Conservation (phyloP, 805 yeast genomes). For the Metschnikowia orientalis region DNA sequence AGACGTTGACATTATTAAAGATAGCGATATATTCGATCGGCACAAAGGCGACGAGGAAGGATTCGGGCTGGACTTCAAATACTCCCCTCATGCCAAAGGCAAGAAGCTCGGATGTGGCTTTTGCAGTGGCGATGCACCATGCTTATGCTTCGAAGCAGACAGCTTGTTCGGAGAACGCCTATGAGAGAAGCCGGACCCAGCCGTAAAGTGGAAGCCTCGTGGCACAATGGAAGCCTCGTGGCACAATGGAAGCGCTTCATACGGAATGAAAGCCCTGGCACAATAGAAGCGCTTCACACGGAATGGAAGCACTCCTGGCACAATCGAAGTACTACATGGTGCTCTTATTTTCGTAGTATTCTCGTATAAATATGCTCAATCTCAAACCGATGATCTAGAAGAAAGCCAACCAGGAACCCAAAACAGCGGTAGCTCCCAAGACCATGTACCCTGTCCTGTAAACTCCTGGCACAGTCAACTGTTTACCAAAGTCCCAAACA, state of each 20-base stretch:
- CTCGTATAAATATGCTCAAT: too few species aligned
- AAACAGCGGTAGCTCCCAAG: constrained; percentile 54
- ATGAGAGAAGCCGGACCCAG: too few species aligned
- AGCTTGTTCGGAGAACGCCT: constrained; percentile 13
- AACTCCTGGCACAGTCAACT: constrained; percentile 79
- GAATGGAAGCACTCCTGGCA: too few species aligned
- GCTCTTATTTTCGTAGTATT: too few species aligned
- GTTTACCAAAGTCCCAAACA: constrained; percentile 85
- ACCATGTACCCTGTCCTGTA: constrained; percentile 88
- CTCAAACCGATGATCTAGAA: constrained; percentile 24
- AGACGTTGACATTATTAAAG: constrained; percentile 16
- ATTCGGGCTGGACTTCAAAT: constrained; percentile 1
- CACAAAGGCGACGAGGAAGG: constrained; percentile 6
- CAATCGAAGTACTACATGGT: too few species aligned
- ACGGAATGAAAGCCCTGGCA: too few species aligned
- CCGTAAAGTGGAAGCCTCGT: too few species aligned
- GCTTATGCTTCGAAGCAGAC: constrained; percentile 41
- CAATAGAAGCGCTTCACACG: too few species aligned
- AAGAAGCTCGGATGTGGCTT: constrained; percentile 29
- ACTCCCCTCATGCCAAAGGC: neutral
- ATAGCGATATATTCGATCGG: constrained; percentile 12
- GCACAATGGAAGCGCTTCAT: too few species aligned
- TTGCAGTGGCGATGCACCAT: constrained; percentile 37
- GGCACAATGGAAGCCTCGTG: too few species aligned
- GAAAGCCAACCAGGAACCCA: constrained; percentile 57